phyloP scores from a whole-genome alignment of 192 early-diverging fungal species.

The Podochytrium sp. region DNA sequence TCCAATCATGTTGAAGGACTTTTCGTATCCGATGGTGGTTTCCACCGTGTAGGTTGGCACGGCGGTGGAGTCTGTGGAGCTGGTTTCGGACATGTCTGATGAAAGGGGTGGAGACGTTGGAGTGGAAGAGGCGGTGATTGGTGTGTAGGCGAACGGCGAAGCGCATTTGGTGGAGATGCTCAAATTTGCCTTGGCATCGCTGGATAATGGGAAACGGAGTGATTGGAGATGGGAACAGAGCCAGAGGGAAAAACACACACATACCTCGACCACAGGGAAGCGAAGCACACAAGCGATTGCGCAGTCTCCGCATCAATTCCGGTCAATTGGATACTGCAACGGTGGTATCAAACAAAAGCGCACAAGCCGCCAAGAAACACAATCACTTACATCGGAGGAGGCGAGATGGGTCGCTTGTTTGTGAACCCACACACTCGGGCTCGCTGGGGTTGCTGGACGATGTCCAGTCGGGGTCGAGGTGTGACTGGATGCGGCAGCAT shows the following conservation, averaged over 20 bases:
- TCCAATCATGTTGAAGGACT: constrained; percentile 32
- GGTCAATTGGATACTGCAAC: not conserved
- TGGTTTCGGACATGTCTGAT: too few relatives aligned
- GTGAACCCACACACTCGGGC: constrained; percentile 52
- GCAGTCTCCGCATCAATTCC: not conserved
- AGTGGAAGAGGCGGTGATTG: not conserved
- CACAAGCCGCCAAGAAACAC: not conserved
- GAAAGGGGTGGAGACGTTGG: not conserved
- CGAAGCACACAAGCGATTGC: not conserved
- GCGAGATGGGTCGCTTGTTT: constrained; percentile 11
- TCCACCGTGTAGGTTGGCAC: not conserved
- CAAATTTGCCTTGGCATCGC: not conserved
- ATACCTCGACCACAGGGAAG: constrained; percentile 16
- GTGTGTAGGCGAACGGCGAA: not conserved
- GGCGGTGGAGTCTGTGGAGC: too few relatives aligned
- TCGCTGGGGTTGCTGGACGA: constrained; percentile 45
- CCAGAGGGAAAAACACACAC: not conserved
- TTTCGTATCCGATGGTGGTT: constrained; percentile 1
- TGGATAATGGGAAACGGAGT: too few relatives aligned
- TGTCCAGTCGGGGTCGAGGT: too few relatives aligned
- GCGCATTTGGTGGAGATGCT: not conserved
- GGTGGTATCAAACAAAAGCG: not conserved
- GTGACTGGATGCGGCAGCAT: too few relatives aligned
- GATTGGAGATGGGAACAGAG: not conserved
- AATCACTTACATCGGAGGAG: not conserved